phyloP scores from a whole-genome alignment of 257 asterid species.

The Handroanthus guayacan region DNA sequence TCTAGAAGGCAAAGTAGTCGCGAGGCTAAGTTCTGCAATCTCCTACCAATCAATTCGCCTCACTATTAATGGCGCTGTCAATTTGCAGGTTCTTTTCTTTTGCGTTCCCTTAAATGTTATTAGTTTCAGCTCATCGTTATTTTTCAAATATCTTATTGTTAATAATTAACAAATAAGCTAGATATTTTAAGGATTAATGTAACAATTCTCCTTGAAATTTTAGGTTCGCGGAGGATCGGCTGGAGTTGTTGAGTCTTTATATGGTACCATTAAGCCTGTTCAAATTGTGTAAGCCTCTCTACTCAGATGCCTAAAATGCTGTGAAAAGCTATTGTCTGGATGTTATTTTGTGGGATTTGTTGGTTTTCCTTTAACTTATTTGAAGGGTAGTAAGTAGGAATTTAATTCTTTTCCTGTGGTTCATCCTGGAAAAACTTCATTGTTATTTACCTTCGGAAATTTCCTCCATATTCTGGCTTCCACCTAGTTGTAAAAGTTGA shows the following conservation, averaged over 20 bases:
- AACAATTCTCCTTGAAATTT: not conserved
- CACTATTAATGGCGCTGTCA: constrained; percentile 68
- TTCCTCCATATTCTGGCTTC: not conserved
- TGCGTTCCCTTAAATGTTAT: not conserved
- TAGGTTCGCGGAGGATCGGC: constrained; percentile 96
- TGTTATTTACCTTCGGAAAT: constrained; percentile 19
- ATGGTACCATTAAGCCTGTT: constrained; percentile 83
- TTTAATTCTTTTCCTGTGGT: not conserved
- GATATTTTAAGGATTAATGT: not conserved
- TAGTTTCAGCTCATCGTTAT: not conserved
- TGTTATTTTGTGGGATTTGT: constrained; percentile 4
- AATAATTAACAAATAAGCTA: not conserved
- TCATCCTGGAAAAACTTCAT: not conserved
- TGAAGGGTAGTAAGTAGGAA: not conserved
- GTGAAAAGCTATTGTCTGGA: not conserved
- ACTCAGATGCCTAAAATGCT: constrained; percentile 17
- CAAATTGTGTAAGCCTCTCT: constrained; percentile 61
- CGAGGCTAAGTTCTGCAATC: constrained; percentile 57
- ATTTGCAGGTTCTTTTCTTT: constrained; percentile 66
- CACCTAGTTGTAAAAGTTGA: not conserved
- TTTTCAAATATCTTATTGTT: not conserved
- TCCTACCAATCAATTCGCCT: constrained; percentile 80
- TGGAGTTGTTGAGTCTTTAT: constrained; percentile 83
- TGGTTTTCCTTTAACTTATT: not conserved
- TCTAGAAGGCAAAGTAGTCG: constrained; percentile 68